Evolutionary conservation across 257 asterid species (phyloP).

Genomic region (Apocynum venetum): DNA sequence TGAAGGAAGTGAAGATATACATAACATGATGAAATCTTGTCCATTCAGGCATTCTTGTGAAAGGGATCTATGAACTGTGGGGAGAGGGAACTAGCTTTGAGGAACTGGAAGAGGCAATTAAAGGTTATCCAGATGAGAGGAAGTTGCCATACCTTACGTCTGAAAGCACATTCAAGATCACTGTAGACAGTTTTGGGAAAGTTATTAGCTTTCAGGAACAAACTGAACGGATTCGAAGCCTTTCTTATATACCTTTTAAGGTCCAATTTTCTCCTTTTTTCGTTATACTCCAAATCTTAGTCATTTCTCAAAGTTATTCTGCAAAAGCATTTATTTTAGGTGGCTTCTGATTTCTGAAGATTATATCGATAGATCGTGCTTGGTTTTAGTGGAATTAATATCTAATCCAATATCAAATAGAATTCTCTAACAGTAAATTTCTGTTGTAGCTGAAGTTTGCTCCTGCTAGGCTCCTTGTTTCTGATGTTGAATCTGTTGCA

Average conservation of each 20-base stretch:
- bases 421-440: not conserved
- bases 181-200: constrained; percentile 82
- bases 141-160: constrained; percentile 60
- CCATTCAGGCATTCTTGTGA: constrained; percentile 79
- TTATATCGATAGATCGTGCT: not conserved
- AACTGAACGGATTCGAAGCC: constrained; percentile 52
- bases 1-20: not conserved
- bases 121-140: constrained; percentile 59
- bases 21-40: constrained; percentile 8
- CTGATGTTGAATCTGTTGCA: not conserved
- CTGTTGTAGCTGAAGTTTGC: not conserved
- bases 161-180: constrained; percentile 76
- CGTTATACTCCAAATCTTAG: not conserved
- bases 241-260: constrained; percentile 81
- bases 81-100: constrained; percentile 80
- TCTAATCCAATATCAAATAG: not conserved
- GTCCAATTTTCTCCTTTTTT: constrained; percentile 28
- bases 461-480: constrained; percentile 3
- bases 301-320: not conserved
- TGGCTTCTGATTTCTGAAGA: not conserved
- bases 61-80: constrained; percentile 95
- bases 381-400: not conserved
- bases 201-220: constrained; percentile 70
- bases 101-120: constrained; percentile 78
- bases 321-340: not conserved